Evolutionary conservation across 768 basidiomycete species (phyloP).

Genomic region (Podaxis sp.): DNA sequence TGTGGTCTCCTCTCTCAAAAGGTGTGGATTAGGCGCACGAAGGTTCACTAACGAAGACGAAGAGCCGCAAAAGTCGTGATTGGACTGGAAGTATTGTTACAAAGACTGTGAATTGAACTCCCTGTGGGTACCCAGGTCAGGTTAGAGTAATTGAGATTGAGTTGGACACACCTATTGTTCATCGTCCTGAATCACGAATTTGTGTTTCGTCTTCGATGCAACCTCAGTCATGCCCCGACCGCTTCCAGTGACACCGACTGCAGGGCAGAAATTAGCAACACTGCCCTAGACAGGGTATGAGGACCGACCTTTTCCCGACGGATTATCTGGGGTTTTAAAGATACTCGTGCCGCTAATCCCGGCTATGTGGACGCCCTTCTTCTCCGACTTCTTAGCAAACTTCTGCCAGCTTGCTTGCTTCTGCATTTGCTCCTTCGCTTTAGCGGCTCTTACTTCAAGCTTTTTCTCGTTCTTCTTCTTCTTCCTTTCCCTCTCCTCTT

Average conservation of each 20-base stretch:
- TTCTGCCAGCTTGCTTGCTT: slow-evolving; percentile 92
- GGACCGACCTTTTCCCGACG: slow-evolving; percentile 71
- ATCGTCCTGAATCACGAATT: slow-evolving; percentile 55
- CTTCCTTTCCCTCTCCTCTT: slow-evolving; percentile 84
- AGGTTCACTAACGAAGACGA: neutral
- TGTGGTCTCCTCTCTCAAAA: neutral
- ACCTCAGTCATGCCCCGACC: slow-evolving; percentile 87
- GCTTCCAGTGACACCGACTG: slow-evolving; percentile 89
- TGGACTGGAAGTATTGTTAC: neutral
- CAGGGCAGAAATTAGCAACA: slow-evolving; percentile 14
- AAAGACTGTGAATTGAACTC: neutral
- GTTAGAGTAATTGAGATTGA: too few species aligned
- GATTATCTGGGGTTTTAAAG: slow-evolving; percentile 93
- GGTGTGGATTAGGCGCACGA: neutral
- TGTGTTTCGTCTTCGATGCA: slow-evolving; percentile 66
- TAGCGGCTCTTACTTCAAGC: slow-evolving; percentile 73
- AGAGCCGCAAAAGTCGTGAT: neutral
- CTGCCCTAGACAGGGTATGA: slow-evolving; percentile 14
- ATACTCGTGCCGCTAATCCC: slow-evolving; percentile 87
- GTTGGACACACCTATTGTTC: slow-evolving; percentile 25
- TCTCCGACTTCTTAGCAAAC: slow-evolving; percentile 92
- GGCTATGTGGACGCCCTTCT: slow-evolving; percentile 89
- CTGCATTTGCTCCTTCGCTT: slow-evolving; percentile 81
- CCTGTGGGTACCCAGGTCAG: neutral
- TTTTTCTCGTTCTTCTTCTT: slow-evolving; percentile 97